phyloP scores from a whole-genome alignment of 768 basidiomycete species.

The Boletellus ananiceps region DNA sequence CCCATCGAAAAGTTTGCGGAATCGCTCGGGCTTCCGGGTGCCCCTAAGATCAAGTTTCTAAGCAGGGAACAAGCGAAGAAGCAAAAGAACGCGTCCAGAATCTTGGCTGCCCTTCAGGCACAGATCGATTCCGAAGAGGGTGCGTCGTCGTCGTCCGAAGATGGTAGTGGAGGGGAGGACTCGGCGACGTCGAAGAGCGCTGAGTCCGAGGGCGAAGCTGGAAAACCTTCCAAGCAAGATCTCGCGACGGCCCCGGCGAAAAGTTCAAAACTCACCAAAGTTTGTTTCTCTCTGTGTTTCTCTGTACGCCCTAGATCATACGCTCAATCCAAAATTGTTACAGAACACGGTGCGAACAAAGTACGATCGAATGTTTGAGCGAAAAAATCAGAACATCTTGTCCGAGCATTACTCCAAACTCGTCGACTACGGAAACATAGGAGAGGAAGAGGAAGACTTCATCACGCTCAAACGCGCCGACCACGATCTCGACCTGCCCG shows the following conservation, averaged over 20 bases:
- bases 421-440: slow-evolving; percentile 58
- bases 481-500: slow-evolving; percentile 69
- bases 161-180: slow-evolving; percentile 12
- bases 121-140: slow-evolving; percentile 24
- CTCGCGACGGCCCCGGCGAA: slow-evolving; percentile 1
- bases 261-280: slow-evolving; percentile 37
- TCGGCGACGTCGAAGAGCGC: slow-evolving; percentile 17
- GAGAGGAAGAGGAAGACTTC: slow-evolving; percentile 68
- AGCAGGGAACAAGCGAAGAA: slow-evolving; percentile 61
- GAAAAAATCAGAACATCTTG: slow-evolving; percentile 90
- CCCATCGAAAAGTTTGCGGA: slow-evolving; percentile 83
- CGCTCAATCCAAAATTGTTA: background rate
- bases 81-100: slow-evolving; percentile 69
- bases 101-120: slow-evolving; percentile 34
- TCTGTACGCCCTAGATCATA: background rate
- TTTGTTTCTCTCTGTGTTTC: slow-evolving; percentile 25
- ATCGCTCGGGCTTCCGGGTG: slow-evolving; percentile 88
- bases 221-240: background rate
- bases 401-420: slow-evolving; percentile 89
- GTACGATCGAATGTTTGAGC: slow-evolving; percentile 96
- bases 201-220: slow-evolving; percentile 23
- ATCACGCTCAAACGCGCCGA: slow-evolving; percentile 90
- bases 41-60: slow-evolving; percentile 92
- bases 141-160: slow-evolving; percentile 11
- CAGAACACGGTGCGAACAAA: slow-evolving; percentile 70